phyloP scores from a whole-genome alignment of 768 basidiomycete genomes.

The Neoboletus subvelutipes region DNA sequence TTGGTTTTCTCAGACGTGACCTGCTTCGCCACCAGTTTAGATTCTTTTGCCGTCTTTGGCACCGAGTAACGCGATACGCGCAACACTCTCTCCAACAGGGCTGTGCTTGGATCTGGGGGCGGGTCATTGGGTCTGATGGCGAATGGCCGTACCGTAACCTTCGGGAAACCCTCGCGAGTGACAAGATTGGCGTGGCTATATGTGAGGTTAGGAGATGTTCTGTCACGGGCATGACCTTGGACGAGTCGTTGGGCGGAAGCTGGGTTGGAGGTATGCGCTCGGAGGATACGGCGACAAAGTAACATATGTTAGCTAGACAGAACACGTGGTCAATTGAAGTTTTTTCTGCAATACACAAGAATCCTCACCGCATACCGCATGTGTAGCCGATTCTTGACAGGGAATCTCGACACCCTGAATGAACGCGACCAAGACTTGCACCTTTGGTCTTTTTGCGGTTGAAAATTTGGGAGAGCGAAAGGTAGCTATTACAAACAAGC shows the following conservation, averaged over 20 bases:
- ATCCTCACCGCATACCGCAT: constrained; percentile 61
- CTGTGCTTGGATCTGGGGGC: constrained; percentile 8
- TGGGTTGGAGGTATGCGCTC: constrained; percentile 42
- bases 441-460: constrained; percentile 1
- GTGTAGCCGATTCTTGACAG: constrained; percentile 28
- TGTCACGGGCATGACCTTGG: constrained; percentile 19
- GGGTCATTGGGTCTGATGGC: background rate
- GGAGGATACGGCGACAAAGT: constrained; percentile 61
- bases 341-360: background rate
- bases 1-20: constrained; percentile 16
- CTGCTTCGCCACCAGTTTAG: constrained; percentile 10
- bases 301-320: constrained; percentile 70
- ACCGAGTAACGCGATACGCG: constrained; percentile 29
- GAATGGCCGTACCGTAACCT: constrained; percentile 2
- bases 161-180: constrained; percentile 14
- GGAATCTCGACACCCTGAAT: constrained; percentile 27
- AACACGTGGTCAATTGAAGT: background rate
- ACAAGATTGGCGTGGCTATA: constrained; percentile 13
- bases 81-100: constrained; percentile 27
- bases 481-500: constrained; percentile 20
- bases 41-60: constrained; percentile 17
- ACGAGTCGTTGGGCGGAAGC: constrained; percentile 22
- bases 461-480: constrained; percentile 28
- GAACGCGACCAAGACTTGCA: constrained; percentile 26
- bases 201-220: constrained; percentile 9